These are phyloP conservation scores for Picochlorum sp. DNA, from an alignment of 139 green algal species.

Conservation along the genomic window DNA sequence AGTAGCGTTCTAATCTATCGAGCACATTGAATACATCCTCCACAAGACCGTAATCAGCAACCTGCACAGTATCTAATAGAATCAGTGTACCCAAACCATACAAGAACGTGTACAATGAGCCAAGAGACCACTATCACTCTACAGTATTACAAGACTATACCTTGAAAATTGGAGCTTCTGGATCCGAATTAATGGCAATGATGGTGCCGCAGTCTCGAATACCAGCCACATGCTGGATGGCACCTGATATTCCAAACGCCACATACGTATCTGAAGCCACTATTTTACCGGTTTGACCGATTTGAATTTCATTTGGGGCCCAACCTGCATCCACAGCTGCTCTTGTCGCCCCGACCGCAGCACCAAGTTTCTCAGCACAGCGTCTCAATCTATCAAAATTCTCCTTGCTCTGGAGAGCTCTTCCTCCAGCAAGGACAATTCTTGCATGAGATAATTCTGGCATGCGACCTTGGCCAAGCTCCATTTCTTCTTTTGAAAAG, in stretches of 20 bases:
- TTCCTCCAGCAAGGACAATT: conserved; percentile 66
- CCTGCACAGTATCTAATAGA: conserved; percentile 30
- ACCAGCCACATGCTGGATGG: conserved; percentile 90
- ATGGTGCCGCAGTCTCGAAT: conserved; percentile 87
- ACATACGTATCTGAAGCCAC: conserved; percentile 92
- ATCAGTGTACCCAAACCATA: too few species aligned
- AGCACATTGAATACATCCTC: conserved; percentile 69
- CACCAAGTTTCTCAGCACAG: conserved; percentile 77
- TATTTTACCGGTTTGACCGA: conserved; percentile 94
- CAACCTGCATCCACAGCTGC: conserved; percentile 87
- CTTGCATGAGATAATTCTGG: conserved; percentile 67
- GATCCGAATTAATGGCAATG: conserved; percentile 88
- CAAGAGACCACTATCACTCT: too few species aligned
- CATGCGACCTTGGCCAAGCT: conserved; percentile 32
- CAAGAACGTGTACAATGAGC: too few species aligned
- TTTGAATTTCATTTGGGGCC: conserved; percentile 86
- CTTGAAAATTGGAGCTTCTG: conserved; percentile 74
- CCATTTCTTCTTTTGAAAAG: background rate
- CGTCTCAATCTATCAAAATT: conserved; percentile 75
- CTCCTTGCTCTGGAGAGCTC: conserved; percentile 76
- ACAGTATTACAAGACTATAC: background rate
- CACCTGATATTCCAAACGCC: conserved; percentile 84
- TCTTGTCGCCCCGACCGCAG: conserved; percentile 74
- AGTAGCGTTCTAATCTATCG: background rate
- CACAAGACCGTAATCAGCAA: conserved; percentile 82